Evolutionary conservation across 1,139 yeast genomes (phyloP), one percentile per base, ranked within the genome.

Genomic region (Maudiozyma humilis): DNA sequence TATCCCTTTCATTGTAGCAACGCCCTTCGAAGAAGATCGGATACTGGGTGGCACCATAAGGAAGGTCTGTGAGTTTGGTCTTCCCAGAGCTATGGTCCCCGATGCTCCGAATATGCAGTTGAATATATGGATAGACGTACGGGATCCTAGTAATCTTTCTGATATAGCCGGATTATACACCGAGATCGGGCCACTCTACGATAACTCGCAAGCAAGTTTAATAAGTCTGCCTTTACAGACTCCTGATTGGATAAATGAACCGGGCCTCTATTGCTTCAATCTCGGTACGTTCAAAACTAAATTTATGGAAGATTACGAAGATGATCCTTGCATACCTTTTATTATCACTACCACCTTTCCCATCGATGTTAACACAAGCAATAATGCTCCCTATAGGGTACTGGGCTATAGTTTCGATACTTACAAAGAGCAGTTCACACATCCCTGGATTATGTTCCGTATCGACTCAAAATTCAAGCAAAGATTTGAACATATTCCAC

Each of bases 351-450:
- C n/a, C n/a, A n/a, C n/a, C 27, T 23, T 23, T 23, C 10, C 27
- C 27, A 23, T 6, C 27, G 27, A 23, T n/a, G n/a, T n/a, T n/a
- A n/a, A n/a, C n/a, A n/a, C n/a, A n/a, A n/a, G n/a, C 27, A 23
- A 6, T 10, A 10, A 23, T 6, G 27, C 6, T 10, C 8, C 27
- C 27, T 23, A 6, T 14, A 38, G 30, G 13, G 38, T 53, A 3
- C 35, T 53, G 19, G 57, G 57, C n/a, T 52, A 48, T 37, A 50
- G 51, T 42, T 53, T 53, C 34, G 46, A 43, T 36, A 13, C 18
- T 3, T 47, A 42, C 31, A 10, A 10, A 16, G 29, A 32, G 38
- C 47, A 38, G 36, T 25, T 34, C 3, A 35, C 17, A 23, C 27
- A 42, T 14, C 49, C 49, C n/a, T 53, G 55, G 55, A 39, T 52